A percentile compares a stretch with the other conserved stretches of the same genome.
Evolutionary conservation across 345 rosid species (phyloP).

Genomic region (Salix dunnii): DNA sequence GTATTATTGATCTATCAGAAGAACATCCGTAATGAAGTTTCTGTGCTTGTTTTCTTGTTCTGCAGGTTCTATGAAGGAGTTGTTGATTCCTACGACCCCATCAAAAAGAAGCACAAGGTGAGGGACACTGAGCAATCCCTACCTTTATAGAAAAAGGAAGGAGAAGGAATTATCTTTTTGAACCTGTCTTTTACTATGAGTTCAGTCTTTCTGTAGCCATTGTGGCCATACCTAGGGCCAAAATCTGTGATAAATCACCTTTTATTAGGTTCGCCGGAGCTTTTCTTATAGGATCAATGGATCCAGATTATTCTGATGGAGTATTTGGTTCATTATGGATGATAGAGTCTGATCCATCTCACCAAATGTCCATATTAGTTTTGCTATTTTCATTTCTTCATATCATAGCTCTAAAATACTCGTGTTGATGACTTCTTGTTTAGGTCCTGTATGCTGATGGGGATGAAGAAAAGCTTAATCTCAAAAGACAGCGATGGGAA

Average conservation of each 20-base stretch:
- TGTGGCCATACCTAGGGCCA: background rate
- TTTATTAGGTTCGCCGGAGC: background rate
- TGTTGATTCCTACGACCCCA: conserved; percentile 42
- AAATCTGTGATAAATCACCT: conserved; percentile 1
- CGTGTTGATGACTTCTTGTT: conserved; percentile 9
- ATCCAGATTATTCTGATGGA: conserved; percentile 1
- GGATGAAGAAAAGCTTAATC: conserved; percentile 58
- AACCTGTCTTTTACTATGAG: background rate
- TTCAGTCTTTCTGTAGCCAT: background rate
- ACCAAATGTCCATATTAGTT: background rate
- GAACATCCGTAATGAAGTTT: background rate
- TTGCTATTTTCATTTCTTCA: background rate
- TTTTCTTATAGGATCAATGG: background rate
- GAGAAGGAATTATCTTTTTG: background rate
- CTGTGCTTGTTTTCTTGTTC: background rate
- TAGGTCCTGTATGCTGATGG: conserved; percentile 73
- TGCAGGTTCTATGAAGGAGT: conserved; percentile 71
- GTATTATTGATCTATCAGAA: background rate
- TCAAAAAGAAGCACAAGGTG: conserved; percentile 57
- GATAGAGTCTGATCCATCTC: background rate
- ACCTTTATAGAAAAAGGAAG: background rate
- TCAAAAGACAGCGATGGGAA: conserved; percentile 52
- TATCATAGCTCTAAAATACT: conserved; percentile 8
- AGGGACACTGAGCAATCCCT: conserved; percentile 22
- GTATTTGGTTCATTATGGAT: conserved; percentile 1